Conservation (phyloP, 2,329 filamentous ascomycete genomes). For the Fusarium sp. region DNA sequence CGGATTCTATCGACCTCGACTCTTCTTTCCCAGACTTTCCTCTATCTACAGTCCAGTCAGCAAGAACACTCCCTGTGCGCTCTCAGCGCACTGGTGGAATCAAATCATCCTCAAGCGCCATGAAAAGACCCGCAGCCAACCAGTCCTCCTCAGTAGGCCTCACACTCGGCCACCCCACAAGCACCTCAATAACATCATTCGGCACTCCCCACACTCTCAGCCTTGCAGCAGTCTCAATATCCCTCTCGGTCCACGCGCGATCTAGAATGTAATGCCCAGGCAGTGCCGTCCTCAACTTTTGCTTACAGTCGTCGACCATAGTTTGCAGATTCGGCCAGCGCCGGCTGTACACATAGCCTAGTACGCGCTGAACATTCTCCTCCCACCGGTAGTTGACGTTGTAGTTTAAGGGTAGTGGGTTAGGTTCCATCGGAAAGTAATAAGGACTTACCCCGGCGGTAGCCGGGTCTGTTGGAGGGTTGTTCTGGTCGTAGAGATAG, state of each 20-base stretch:
- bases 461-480: accelerated
- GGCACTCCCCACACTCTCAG: not conserved
- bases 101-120: too few species aligned
- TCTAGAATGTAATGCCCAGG: not conserved
- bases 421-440: not conserved
- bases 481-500: not conserved
- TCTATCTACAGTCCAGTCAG: too few species aligned
- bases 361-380: not conserved
- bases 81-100: too few species aligned
- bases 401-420: not conserved
- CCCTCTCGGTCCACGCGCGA: not conserved
- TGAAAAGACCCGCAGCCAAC: too few species aligned
- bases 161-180: not conserved
- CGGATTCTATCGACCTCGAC: too few species aligned
- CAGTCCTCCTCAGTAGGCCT: not conserved
- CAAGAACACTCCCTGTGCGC: too few species aligned
- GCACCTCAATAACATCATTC: not conserved
- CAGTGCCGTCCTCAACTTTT: not conserved
- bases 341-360: not conserved
- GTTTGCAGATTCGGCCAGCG: not conserved
- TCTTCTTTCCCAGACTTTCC: too few species aligned
- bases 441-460: not conserved
- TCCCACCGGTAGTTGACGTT: not conserved
- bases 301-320: not conserved
- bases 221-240: not conserved